Evolutionary conservation across 192 early-diverging fungal genomes (phyloP).

Genomic region (Umbelopsis vinacea): DNA sequence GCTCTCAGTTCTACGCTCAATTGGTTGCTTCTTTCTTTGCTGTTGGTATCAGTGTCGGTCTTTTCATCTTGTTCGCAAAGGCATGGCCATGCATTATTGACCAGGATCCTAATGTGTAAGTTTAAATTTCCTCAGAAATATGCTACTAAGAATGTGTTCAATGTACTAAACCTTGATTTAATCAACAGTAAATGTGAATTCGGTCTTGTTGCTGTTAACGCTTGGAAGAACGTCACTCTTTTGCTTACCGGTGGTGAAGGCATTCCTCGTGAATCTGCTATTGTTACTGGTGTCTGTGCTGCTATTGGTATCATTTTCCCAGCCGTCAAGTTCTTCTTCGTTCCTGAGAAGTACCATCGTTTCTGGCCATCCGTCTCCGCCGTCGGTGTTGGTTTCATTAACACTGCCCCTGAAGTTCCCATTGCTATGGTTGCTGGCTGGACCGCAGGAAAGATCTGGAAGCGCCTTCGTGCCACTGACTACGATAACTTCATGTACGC

Average conservation of each 20-base stretch:
- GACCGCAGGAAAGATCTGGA: slow-evolving; percentile 49
- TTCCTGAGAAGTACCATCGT: slow-evolving; percentile 54
- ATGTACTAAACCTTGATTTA: slow-evolving; percentile 31
- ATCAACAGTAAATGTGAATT: slow-evolving; percentile 34
- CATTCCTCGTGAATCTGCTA: slow-evolving; percentile 43
- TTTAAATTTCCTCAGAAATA: slow-evolving; percentile 48
- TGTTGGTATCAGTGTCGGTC: slow-evolving; percentile 55
- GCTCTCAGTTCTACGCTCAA: slow-evolving; percentile 69
- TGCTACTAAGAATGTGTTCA: slow-evolving; percentile 46
- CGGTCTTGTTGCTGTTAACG: slow-evolving; percentile 39
- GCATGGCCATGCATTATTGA: slow-evolving; percentile 67
- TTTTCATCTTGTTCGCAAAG: slow-evolving; percentile 63
- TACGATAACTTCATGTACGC: slow-evolving; percentile 49
- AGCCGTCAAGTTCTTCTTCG: slow-evolving; percentile 45
- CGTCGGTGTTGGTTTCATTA: slow-evolving; percentile 58
- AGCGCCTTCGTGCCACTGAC: slow-evolving; percentile 22
- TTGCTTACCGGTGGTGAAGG: slow-evolving; percentile 45
- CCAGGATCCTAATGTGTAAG: slow-evolving; percentile 17
- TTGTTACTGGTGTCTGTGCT: slow-evolving; percentile 49
- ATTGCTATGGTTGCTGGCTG: slow-evolving; percentile 55
- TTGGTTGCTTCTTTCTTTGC: slow-evolving; percentile 63
- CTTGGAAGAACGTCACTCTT: slow-evolving; percentile 46
- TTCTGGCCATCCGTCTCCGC: slow-evolving; percentile 54
- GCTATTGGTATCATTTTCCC: slow-evolving; percentile 43
- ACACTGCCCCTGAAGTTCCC: slow-evolving; percentile 49